Evolutionary conservation across 768 basidiomycete genomes (phyloP).

Genomic region (Russula earlei): DNA sequence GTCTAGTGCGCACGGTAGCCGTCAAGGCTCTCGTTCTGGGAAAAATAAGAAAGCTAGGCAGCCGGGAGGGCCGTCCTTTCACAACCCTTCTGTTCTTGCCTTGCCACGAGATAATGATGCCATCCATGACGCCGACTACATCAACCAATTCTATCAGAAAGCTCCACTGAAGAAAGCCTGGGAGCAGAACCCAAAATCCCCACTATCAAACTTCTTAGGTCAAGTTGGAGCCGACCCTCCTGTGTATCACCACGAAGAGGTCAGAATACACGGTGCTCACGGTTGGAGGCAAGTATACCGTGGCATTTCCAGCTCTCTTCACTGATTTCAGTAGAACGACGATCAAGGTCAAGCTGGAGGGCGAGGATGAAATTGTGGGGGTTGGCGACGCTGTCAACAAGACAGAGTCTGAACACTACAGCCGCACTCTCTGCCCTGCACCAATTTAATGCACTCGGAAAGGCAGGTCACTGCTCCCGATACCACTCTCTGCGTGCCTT

Average conservation of each 20-base stretch:
- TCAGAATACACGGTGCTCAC: conserved; percentile 24
- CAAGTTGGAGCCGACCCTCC: conserved; percentile 20
- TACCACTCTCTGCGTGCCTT: neutral
- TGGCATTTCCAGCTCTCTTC: neutral
- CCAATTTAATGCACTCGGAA: conserved; percentile 51
- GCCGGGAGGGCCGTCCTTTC: neutral
- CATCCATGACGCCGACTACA: conserved; percentile 30
- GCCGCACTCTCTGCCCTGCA: conserved; percentile 67
- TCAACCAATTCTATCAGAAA: conserved; percentile 24
- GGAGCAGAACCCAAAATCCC: conserved; percentile 42
- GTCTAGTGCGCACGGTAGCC: neutral
- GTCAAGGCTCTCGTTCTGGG: neutral
- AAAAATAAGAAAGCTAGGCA: neutral
- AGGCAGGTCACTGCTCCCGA: conserved; percentile 40
- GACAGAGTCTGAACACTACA: conserved; percentile 62
- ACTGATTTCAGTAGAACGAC: conserved; percentile 16
- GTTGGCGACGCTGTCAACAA: conserved; percentile 50
- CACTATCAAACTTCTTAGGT: conserved; percentile 36
- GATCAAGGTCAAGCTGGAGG: conserved; percentile 12
- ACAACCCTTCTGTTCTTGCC: conserved; percentile 3
- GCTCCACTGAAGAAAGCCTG: conserved; percentile 26
- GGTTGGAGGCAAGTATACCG: conserved; percentile 38
- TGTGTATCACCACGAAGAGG: conserved; percentile 26
- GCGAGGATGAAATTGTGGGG: conserved; percentile 37
- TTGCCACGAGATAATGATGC: conserved; percentile 21